A percentile compares a stretch with the other conserved stretches of the same genome.
phyloP scores from a whole-genome alignment of 2,329 filamentous ascomycete species.

The Beauveria australis region DNA sequence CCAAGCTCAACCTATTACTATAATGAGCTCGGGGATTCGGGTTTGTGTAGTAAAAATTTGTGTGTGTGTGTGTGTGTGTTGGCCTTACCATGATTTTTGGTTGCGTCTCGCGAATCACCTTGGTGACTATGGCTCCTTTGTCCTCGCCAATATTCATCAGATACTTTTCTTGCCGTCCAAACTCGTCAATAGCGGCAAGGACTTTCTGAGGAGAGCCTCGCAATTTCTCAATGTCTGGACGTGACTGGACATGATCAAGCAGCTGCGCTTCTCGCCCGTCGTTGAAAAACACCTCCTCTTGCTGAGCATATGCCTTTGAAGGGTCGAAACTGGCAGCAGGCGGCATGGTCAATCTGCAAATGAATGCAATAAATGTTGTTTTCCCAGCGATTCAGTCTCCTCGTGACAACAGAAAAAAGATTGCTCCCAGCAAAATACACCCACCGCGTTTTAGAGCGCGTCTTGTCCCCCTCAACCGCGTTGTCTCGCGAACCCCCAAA shows the following conservation, averaged over 20 bases:
- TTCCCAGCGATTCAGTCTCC: too few relatives aligned
- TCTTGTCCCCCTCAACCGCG: neutral
- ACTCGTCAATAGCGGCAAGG: constrained; percentile 64
- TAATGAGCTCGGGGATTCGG: neutral
- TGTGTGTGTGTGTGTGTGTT: too few relatives aligned
- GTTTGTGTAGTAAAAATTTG: neutral
- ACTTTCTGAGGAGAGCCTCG: constrained; percentile 56
- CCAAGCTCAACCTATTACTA: constrained; percentile 56
- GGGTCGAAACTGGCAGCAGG: constrained; percentile 23
- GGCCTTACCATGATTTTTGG: constrained; percentile 53
- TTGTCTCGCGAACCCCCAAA: neutral
- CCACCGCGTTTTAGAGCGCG: neutral
- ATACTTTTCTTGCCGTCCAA: constrained; percentile 49
- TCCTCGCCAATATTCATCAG: constrained; percentile 74
- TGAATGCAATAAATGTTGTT: neutral
- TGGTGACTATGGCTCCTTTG: constrained; percentile 63
- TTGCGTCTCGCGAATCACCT: constrained; percentile 59
- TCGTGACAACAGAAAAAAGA: neutral
- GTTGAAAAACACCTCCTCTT: constrained; percentile 42
- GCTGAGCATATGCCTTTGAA: constrained; percentile 34
- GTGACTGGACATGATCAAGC: constrained; percentile 58
- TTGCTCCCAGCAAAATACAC: neutral
- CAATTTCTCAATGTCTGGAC: constrained; percentile 53
- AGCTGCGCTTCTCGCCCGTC: constrained; percentile 70
- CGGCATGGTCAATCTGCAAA: neutral